phyloP scores from a whole-genome alignment of 805 yeast species.

The Spathaspora gorwiae region DNA sequence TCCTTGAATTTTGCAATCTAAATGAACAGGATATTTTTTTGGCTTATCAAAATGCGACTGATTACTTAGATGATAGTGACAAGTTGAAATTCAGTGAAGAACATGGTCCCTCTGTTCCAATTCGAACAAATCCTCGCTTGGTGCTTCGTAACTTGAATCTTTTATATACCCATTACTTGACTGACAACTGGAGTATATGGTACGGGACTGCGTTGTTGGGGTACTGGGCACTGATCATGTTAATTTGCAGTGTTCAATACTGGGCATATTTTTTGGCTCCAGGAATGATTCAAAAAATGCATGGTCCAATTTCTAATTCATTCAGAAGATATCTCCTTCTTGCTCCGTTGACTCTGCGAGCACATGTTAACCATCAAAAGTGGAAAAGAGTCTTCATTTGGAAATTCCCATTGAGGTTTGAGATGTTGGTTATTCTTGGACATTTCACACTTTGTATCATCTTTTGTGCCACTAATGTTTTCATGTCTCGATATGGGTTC shows the following conservation, averaged over 20 bases:
- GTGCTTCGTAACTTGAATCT: background rate
- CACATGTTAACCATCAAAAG: slow-evolving; percentile 9
- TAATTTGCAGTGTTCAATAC: slow-evolving; percentile 23
- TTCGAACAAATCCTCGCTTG: background rate
- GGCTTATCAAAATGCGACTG: slow-evolving; percentile 39
- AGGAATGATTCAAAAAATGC: slow-evolving; percentile 9
- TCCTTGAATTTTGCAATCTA: slow-evolving; percentile 13
- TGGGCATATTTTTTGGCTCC: slow-evolving; percentile 23
- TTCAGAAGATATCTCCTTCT: slow-evolving; percentile 15
- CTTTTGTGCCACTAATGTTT: slow-evolving; percentile 20
- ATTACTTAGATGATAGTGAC: slow-evolving; percentile 11
- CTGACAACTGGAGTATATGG: slow-evolving; percentile 19
- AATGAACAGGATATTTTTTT: slow-evolving; percentile 24
- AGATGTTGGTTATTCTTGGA: slow-evolving; percentile 36
- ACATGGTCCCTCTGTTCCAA: background rate
- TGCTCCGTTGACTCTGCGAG: slow-evolving; percentile 14
- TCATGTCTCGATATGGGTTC: slow-evolving; percentile 22
- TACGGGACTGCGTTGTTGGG: slow-evolving; percentile 32
- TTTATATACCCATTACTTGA: background rate
- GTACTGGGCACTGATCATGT: slow-evolving; percentile 38
- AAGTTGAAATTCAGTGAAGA: background rate
- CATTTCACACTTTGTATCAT: slow-evolving; percentile 33
- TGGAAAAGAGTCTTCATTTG: slow-evolving; percentile 5
- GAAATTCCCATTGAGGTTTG: slow-evolving; percentile 51
- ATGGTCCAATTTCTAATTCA: slow-evolving; percentile 14